Base-by-base conservation (phyloP, 345 rosid species). In the Laguncularia racemosa region DNA sequence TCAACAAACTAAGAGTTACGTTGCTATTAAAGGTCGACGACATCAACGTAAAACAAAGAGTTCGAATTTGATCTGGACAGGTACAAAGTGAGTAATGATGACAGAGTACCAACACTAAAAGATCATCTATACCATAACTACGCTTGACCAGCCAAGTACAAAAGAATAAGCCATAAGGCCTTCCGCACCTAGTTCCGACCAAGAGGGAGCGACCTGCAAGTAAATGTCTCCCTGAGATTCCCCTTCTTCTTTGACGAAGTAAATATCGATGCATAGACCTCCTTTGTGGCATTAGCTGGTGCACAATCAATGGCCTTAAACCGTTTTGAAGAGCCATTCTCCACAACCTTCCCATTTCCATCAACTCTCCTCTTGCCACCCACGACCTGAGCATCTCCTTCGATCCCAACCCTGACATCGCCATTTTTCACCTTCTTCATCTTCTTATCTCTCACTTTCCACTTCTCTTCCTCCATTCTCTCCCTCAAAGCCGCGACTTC, bases 211-310 rank as follows among this genome's bases (percentile, higher is more conserved):
- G 97, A 90, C 61, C 96, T 84, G 71, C 96, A 90, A 28, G 71
- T 26, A 73, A 47, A 90, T 4, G 99, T 93, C 81, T 90, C 97
- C 71, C 81, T 85, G 57, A 85, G 82, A 64, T 76, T 60, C 0
- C 70, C 50, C 69, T 88, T 90, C 69, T 88, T 90, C 72, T 59
- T 87, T 0, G 95, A 90, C 0, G 96, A 88, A 13, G 92, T 88
- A 69, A 95, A 95, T 17, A 95, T 81, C 2, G 97, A 95, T 26
- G 99, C 91, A 69, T 85, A 88, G 3, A 90, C 93, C 59, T 81
- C 86, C 78, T 85, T 85, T 0, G 77, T 95, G 1, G 99, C 91
- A 81, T 90, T 76, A 28, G 79, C 71, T 1, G 99, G 99, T 6
- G 78, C 88, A 38, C 65, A 53, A 73, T 82, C 90, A 1, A 28